These are phyloP conservation scores for Pseudozyma thailandica DNA, from an alignment of 1,284 basidiomycete species.

Conservation along the genomic window DNA sequence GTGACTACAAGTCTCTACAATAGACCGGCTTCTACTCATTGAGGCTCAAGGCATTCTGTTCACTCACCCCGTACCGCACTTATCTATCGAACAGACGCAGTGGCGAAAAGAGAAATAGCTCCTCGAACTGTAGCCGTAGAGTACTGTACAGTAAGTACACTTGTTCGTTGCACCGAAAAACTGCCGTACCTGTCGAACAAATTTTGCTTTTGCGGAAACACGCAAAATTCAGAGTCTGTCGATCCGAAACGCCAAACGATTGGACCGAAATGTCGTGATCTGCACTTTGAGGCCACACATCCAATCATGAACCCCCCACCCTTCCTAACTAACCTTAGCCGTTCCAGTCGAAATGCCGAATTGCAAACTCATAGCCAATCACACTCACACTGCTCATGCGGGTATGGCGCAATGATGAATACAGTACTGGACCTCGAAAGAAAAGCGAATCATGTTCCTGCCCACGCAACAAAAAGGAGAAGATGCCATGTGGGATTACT, in stretches of 20 bases:
- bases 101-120: too few species aligned
- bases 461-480: too few species aligned
- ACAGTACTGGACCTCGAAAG: neutral
- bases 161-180: too few species aligned
- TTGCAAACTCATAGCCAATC: conserved; percentile 1
- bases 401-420: conserved; percentile 21
- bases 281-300: neutral
- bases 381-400: conserved; percentile 9
- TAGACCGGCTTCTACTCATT: too few species aligned
- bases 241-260: conserved; percentile 1
- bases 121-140: too few species aligned
- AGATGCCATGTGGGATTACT: conserved; percentile 11
- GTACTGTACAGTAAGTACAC: too few species aligned
- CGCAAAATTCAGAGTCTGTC: neutral
- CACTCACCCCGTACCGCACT: too few species aligned
- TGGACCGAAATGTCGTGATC: conserved; percentile 44
- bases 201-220: neutral
- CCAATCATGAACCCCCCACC: neutral
- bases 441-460: conserved; percentile 6
- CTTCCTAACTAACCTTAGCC: neutral
- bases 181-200: too few species aligned
- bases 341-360: too few species aligned
- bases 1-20: too few species aligned
- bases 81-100: too few species aligned
- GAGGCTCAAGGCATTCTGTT: too few species aligned